Conservation (phyloP, 2,329 filamentous ascomycete genomes). For the Diaporthe australafricana region DNA sequence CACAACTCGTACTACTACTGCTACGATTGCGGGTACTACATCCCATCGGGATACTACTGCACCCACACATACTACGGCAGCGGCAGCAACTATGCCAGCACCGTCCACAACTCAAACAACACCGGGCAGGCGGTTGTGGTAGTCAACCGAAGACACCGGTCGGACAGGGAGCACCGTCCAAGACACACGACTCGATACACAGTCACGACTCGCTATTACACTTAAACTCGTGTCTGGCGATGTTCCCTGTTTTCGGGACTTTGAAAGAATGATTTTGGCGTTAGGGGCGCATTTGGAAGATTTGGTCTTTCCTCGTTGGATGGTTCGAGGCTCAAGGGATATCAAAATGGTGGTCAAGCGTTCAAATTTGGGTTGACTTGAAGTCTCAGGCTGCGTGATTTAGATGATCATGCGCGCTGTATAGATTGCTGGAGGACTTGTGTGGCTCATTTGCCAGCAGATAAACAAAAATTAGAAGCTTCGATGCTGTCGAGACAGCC, state of each 20-base stretch:
- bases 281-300: neutral
- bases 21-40: slow-evolving; percentile 26
- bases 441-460: too few relatives aligned
- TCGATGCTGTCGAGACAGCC: too few relatives aligned
- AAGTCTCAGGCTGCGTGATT: neutral
- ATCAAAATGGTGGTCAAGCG: neutral
- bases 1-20: slow-evolving; percentile 29
- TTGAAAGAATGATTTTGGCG: neutral
- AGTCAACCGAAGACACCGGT: slow-evolving; percentile 3
- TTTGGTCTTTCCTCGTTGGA: neutral
- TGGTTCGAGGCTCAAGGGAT: neutral
- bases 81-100: neutral
- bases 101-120: neutral
- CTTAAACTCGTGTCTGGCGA: neutral
- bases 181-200: slow-evolving; percentile 27
- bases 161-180: slow-evolving; percentile 1
- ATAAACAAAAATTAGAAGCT: too few relatives aligned
- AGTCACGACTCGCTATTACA: slow-evolving; percentile 11
- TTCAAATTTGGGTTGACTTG: neutral
- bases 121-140: neutral
- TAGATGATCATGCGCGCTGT: neutral
- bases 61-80: slow-evolving; percentile 24
- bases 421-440: neutral
- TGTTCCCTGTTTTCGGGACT: neutral
- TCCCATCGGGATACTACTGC: slow-evolving; percentile 33